Evolutionary conservation across 495 filamentous ascomycete genomes (phyloP), one percentile per base, ranked within the genome.

Genomic region (Hypomontagnella submonticulosa): DNA sequence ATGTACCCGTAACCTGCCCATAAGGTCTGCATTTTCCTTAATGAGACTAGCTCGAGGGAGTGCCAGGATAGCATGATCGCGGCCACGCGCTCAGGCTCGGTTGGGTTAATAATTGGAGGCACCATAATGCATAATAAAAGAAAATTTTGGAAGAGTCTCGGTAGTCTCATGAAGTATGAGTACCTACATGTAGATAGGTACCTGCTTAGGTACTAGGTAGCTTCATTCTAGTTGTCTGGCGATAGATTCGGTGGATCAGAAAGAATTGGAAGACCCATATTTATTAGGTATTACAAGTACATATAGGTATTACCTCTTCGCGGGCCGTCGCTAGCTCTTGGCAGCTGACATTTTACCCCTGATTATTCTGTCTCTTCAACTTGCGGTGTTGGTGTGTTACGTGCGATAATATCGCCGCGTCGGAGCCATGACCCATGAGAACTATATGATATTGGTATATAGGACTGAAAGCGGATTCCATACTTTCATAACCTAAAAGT

Each of bases 1-100:
- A 81, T 80, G 43, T 76, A 69, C 8, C 80, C 80, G 43, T 82
- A 82, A 11, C 76, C 75, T 1, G 76, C 77, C 80, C 80, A 83
- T 19, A 83, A 68, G 0, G 73, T 71, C 12, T 77, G 67, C 7
- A 76, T 16, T n/a, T 69, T 67, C 3, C 50, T 56, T 47, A 70
- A 58, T 9, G 74, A 73, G 27, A 69, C 60, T 34, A 76, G 55
- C 30, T 71, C 66, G 32, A 76, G 66, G 4, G 52, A 59, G 1
- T 77, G 61, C 70, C 66, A 70, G 37, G 67, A 67, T 34, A 73
- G 42, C 67, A 74, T 57, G 20, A 55, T 63, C 49, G 27, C 63
- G 51, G 66, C 71, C 63, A 50, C 53, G 54, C 52, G 53, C 37
- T 66, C 58, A 23, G 68, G 68, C 46, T 42, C 49, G 41, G 44